A percentile compares a stretch with the other conserved stretches of the same genome.
Evolutionary conservation across 73 alveolate species (phyloP).

Genomic region (Paramecium octaurelia): DNA sequence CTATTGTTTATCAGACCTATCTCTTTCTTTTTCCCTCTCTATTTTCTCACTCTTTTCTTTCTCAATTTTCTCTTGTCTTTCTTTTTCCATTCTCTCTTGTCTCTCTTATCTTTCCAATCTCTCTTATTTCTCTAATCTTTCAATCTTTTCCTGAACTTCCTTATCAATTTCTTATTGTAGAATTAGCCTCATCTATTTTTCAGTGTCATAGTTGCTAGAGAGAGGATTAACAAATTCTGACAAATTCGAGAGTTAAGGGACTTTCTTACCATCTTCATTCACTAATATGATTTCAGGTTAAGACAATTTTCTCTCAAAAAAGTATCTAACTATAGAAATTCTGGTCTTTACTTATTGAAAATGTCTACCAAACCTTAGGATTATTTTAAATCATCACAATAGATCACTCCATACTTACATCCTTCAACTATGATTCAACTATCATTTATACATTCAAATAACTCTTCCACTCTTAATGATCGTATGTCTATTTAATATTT

Average conservation of each 20-base stretch:
- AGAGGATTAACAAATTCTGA: background rate
- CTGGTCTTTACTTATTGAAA: background rate
- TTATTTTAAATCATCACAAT: background rate
- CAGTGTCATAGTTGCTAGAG: background rate
- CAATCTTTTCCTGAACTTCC: background rate
- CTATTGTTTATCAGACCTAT: background rate
- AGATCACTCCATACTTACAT: slow-evolving; percentile 45
- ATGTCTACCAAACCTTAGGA: background rate
- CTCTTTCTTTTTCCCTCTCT: background rate
- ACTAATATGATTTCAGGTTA: background rate
- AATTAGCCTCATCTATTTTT: background rate
- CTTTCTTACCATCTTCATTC: background rate
- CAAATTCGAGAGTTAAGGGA: background rate
- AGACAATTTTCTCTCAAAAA: slow-evolving; percentile 9
- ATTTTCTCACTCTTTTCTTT: background rate
- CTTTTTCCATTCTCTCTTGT: background rate
- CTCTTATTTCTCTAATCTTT: background rate
- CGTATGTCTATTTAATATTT: background rate
- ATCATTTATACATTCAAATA: slow-evolving; percentile 6
- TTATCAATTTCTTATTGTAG: background rate
- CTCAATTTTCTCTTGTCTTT: background rate
- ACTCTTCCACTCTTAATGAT: background rate
- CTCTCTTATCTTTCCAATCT: background rate
- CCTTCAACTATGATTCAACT: background rate
- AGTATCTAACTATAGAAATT: background rate